Conservation (phyloP, 495 filamentous ascomycete species). For the Thermothielavioides terrestris region DNA sequence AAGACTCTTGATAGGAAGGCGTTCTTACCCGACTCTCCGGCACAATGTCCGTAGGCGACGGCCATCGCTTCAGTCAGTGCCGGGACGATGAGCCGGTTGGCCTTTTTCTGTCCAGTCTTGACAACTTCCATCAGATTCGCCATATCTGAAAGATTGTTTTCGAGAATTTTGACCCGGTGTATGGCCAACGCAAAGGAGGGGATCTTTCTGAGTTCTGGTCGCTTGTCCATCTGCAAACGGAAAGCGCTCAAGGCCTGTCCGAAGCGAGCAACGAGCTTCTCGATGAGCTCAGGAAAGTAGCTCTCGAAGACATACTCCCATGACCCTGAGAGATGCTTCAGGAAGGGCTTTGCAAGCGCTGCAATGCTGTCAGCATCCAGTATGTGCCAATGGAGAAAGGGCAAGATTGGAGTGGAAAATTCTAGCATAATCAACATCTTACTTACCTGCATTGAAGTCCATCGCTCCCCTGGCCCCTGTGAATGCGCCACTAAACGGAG, state of each 20-base stretch:
- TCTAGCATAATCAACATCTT: not conserved
- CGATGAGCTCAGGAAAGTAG: conserved; percentile 7
- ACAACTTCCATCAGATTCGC: conserved; percentile 28
- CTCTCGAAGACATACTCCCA: conserved; percentile 44
- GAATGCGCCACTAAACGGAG: conserved; percentile 21
- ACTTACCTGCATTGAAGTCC: conserved; percentile 43
- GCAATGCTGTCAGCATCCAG: conserved; percentile 1
- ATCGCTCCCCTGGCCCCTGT: conserved; percentile 17
- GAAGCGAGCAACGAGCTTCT: conserved; percentile 11
- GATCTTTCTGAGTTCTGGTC: conserved; percentile 9
- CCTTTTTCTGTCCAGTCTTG: conserved; percentile 38
- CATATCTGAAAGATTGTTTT: conserved; percentile 28
- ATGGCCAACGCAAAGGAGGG: conserved; percentile 3
- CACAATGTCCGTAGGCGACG: conserved; percentile 36
- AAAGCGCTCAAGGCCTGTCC: conserved; percentile 17
- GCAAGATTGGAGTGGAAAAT: not conserved
- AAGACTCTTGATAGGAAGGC: too few species aligned
- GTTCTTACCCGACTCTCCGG: conserved; percentile 35
- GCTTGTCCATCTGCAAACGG: conserved; percentile 24
- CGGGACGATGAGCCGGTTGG: conserved; percentile 45
- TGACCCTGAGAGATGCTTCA: conserved; percentile 34
- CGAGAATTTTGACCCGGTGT: conserved; percentile 32
- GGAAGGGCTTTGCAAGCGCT: conserved; percentile 40
- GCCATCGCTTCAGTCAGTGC: conserved; percentile 37
- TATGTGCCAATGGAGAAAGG: not conserved